A percentile compares a stretch with the other conserved stretches of the same genome.
These are phyloP conservation scores for Epichloe festucae DNA, from an alignment of 2,329 filamentous ascomycete genomes.

Conservation along the genomic window DNA sequence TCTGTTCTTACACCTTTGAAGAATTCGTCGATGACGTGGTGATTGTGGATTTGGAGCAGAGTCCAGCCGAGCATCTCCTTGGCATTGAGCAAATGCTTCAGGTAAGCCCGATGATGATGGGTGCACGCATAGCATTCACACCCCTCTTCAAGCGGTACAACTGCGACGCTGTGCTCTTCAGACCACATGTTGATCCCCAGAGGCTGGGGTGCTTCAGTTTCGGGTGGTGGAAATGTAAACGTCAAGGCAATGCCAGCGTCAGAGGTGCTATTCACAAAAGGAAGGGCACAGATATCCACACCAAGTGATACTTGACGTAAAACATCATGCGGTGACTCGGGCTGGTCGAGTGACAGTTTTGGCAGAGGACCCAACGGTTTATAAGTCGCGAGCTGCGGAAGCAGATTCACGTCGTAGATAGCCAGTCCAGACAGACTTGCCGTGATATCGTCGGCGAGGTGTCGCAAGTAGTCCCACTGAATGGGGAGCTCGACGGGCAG, in stretches of 20 bases:
- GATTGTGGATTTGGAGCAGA: conserved; percentile 84
- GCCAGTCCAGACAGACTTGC: conserved; percentile 54
- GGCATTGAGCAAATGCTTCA: conserved; percentile 76
- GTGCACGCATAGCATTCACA: conserved; percentile 79
- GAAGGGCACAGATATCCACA: conserved; percentile 65
- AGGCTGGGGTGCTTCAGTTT: conserved; percentile 20
- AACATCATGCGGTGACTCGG: conserved; percentile 60
- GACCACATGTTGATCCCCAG: conserved; percentile 74
- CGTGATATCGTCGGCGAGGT: conserved; percentile 50
- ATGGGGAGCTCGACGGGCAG: conserved; percentile 61
- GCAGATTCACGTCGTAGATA: conserved; percentile 59
- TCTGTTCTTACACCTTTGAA: conserved; percentile 56
- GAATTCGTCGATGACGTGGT: conserved; percentile 58
- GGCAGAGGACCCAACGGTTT: conserved; percentile 47
- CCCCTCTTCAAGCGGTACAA: conserved; percentile 44
- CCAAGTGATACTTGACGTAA: conserved; percentile 65
- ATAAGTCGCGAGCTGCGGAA: conserved; percentile 50
- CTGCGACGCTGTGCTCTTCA: conserved; percentile 43
- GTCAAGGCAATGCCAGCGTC: conserved; percentile 76
- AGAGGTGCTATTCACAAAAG: conserved; percentile 61
- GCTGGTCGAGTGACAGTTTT: conserved; percentile 59
- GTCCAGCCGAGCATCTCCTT: conserved; percentile 98
- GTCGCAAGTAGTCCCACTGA: conserved; percentile 70
- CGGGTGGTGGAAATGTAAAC: conserved; percentile 54
- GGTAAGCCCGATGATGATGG: conserved; percentile 71